Base-by-base conservation (phyloP, 2,329 filamentous ascomycete genomes). In the Phaeophleospora eucalypticola region DNA sequence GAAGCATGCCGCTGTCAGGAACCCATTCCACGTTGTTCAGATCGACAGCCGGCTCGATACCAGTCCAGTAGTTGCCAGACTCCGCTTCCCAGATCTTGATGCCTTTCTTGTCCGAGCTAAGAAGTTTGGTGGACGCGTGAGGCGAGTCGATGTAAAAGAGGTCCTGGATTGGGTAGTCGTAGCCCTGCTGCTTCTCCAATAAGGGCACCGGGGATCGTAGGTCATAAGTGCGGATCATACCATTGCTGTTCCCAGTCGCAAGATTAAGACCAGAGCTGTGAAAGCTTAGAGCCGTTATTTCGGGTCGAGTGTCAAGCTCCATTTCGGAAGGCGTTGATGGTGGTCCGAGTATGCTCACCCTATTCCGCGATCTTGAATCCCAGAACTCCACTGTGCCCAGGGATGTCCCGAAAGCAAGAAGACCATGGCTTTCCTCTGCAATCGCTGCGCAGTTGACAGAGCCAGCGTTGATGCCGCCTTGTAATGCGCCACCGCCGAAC, bases 311-410 rank as follows among this genome's bases (percentile, higher is more conserved):
- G 34, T 69, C 68, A 27, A 58, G 52, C 12, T 56, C 51, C 17
- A 49, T 41, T 15, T 56, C 45, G 16, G 57, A 15, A 15, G 53
- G 7, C 21, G 52, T 47, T 4, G 46, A 37, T 3, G 77, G 78
- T 1, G 74, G 79, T 10, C 84, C 77, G 2, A 98, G 73, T 15
- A 91, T 78, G 14, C 88, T 90, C 9, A 91, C 86, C 47, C 89
- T 79, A 45, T 84, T 85, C 63, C 89, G 85, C 21, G 87, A 89
- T 49, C 93, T 80, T 1, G 90, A 80, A 65, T 98, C 93, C 88
- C 90, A 98, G 62, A 97, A 91, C 65, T 98, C 93, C 19, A 97
- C 88, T 1, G 91, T 95, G n/a, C 93, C 91, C 46, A 93, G 74
- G 2, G 89, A 90, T 1, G 93, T 98, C 43, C 94, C 93, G 60